Conservation (phyloP, 176 grass and related monocot species). For the Guadua angustifolia region DNA sequence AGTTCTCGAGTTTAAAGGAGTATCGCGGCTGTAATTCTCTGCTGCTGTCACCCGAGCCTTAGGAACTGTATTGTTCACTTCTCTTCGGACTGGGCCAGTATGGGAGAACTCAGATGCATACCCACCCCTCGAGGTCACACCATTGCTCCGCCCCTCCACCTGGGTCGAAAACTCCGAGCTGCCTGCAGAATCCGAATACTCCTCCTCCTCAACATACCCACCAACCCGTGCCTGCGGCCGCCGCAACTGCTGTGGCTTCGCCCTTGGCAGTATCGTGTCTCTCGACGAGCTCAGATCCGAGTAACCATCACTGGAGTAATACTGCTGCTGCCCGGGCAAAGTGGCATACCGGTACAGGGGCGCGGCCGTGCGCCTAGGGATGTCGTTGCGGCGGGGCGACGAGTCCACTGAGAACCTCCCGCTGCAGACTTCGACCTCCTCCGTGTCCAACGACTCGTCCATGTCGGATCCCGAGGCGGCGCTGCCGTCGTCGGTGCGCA, state of each 20-base stretch:
- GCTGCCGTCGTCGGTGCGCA: conserved; percentile 54
- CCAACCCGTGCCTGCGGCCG: conserved; percentile 47
- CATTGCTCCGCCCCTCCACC: conserved; percentile 38
- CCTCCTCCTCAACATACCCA: conserved; percentile 61
- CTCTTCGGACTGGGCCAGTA: conserved; percentile 47
- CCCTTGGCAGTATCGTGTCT: conserved; percentile 64
- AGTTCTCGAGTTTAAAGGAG: conserved; percentile 22
- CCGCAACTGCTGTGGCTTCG: conserved; percentile 48
- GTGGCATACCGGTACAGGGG: conserved; percentile 54
- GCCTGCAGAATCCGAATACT: conserved; percentile 70
- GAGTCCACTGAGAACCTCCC: conserved; percentile 80
- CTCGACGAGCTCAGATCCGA: conserved; percentile 89
- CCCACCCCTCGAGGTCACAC: conserved; percentile 54
- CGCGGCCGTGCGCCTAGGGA: conserved; percentile 24
- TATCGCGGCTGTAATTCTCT: conserved; percentile 14
- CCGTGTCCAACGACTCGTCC: conserved; percentile 86
- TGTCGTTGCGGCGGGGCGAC: conserved; percentile 54
- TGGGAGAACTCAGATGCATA: conserved; percentile 58
- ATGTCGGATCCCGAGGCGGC: conserved; percentile 77
- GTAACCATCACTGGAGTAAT: conserved; percentile 91
- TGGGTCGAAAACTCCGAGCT: conserved; percentile 86
- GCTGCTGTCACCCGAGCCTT: conserved; percentile 39
- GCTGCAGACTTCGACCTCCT: conserved; percentile 67
- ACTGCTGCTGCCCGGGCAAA: conserved; percentile 44
- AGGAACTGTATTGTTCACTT: conserved; percentile 45